Evolutionary conservation across 805 yeast genomes (phyloP).

Genomic region (Kuraishia capsulata): DNA sequence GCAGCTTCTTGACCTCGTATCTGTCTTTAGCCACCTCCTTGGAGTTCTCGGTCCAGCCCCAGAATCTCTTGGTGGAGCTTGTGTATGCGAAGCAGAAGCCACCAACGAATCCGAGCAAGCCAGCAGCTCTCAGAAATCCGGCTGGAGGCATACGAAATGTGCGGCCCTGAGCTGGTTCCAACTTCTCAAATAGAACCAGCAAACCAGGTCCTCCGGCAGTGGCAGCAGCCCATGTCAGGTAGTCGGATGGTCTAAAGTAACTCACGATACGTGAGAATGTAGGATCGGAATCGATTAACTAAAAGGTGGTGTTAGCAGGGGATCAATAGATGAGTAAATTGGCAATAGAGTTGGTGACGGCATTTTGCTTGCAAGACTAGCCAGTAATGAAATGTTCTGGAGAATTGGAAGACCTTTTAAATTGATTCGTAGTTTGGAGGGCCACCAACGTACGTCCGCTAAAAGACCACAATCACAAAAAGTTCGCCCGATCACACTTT

Average conservation of each 20-base stretch:
- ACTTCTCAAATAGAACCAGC: conserved; percentile 32
- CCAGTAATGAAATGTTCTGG: background rate
- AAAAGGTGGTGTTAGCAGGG: background rate
- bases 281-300: conserved; percentile 73
- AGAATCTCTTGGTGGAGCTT: conserved; percentile 60
- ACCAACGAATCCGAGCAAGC: conserved; percentile 55
- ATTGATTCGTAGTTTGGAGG: no score
- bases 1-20: conserved; percentile 57
- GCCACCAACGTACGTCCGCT: no score
- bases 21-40: conserved; percentile 68
- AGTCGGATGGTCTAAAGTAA: conserved; percentile 65
- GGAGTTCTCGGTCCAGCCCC: conserved; percentile 68
- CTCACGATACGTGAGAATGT: conserved; percentile 62
- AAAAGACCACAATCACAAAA: no score
- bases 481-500: no score
- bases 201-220: conserved; percentile 42
- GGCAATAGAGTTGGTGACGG: background rate
- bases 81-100: conserved; percentile 70
- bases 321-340: background rate
- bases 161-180: conserved; percentile 38
- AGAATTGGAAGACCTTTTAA: no score
- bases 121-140: conserved; percentile 47
- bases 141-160: conserved; percentile 41
- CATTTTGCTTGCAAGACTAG: background rate
- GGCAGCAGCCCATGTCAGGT: conserved; percentile 36